Evolutionary conservation across 305 asterid species (phyloP).

Genomic region (Fraxinus dipetala): DNA sequence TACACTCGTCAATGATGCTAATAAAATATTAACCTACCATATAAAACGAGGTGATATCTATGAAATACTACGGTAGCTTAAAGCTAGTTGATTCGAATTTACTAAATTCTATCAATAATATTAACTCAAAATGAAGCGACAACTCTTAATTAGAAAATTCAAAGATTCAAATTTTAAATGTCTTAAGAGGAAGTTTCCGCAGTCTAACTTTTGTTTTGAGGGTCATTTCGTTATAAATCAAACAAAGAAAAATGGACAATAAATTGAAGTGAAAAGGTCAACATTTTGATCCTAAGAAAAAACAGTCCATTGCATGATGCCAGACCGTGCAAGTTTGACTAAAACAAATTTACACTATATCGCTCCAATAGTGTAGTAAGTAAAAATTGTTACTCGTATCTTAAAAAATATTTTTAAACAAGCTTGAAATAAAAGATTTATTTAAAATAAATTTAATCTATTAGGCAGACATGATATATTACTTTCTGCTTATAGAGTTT

Average conservation of each 20-base stretch:
- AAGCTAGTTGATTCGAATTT: background rate
- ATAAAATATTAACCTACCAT: background rate
- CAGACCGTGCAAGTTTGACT: background rate
- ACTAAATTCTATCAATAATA: background rate
- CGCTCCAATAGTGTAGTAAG: background rate
- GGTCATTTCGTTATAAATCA: background rate
- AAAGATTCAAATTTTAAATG: background rate
- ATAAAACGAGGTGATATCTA: background rate
- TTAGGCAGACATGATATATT: background rate
- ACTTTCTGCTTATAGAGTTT: background rate
- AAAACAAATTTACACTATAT: no score
- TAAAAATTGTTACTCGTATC: no score
- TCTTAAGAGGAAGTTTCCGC: background rate
- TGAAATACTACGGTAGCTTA: background rate
- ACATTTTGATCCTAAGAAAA: background rate
- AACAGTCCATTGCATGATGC: background rate
- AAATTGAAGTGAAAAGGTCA: background rate
- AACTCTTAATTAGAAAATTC: background rate
- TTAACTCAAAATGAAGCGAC: background rate
- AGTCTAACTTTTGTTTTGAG: background rate
- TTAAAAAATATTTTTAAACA: background rate
- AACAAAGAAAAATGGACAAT: background rate
- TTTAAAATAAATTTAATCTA: background rate
- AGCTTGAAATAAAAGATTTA: background rate
- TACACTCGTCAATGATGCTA: background rate